Evolutionary conservation across 192 early-diverging fungal genomes (phyloP), one percentile per base, ranked within the genome.

Genomic region (Chytriomyces sp.): DNA sequence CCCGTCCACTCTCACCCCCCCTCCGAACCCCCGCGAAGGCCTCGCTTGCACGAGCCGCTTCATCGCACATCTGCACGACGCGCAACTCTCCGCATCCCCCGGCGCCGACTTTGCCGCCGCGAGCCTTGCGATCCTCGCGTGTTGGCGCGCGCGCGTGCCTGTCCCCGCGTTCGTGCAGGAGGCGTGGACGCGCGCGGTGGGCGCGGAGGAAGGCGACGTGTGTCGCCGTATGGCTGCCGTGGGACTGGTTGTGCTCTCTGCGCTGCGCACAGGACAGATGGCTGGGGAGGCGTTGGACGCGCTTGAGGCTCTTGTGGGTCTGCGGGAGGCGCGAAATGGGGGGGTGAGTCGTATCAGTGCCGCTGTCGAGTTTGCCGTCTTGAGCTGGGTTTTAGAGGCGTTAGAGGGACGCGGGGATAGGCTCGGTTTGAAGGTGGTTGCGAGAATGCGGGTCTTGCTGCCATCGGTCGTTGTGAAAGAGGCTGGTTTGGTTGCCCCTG

Each of bases 381-480:
- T 70, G 68, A 37, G 31, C 17, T 70, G 68, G 68, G 53, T 70
- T 2, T 14, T 70, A 37, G 28, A 40, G 0, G 37, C 34, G 19
- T 38, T 70, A 17, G 37, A 22, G 28, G 65, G 26, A 8, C 2
- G 31, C 5, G 5, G 17, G 34, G 65, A 68, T 19, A 37, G 52
- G 28, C 19, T 25, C 6, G 37, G n/a, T 4, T 31, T 58, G 55
- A 59, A 59, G 39, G 38, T 38, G 36, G 55, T 70, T 7, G 68
- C 68, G 22, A 34, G 68, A 37, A 70, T 70, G 68, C 22, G 68
- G 30, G 39, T 5, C 12, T 10, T 59, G 19, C 32, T 70, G 37
- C 68, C 68, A 30, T 12, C 2, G 19, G 7, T 54, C 6, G 66
- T 58, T 26, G 17, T 26, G 28, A 33, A 53, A 36, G 36, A 69